A percentile compares a stretch with the other conserved stretches of the same genome.
Evolutionary conservation across 208 protist genomes (phyloP).

Genomic region (Leishmania gerbilli): DNA sequence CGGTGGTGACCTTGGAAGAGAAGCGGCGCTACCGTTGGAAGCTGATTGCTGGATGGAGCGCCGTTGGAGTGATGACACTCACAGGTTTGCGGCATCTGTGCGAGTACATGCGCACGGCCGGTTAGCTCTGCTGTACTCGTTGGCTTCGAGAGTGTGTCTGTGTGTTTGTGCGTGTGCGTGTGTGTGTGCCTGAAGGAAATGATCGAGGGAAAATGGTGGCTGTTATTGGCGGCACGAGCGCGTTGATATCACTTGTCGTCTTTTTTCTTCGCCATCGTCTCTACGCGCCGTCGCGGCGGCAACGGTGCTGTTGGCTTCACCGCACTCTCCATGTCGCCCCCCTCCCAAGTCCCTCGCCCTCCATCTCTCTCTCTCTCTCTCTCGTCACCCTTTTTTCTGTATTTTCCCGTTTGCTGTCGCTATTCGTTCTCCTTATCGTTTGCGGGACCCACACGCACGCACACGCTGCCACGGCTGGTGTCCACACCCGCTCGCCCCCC

Average conservation of each 20-base stretch:
- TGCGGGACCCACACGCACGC: no score
- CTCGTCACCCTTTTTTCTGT: background rate
- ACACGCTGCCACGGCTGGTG: background rate
- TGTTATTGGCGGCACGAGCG: background rate
- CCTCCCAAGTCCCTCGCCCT: background rate
- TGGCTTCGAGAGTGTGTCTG: background rate
- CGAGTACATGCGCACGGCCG: constrained; percentile 46
- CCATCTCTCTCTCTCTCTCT: background rate
- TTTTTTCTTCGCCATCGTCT: background rate
- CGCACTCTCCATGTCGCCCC: background rate
- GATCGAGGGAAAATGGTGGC: background rate
- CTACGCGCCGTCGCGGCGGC: background rate
- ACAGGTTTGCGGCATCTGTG: constrained; percentile 13
- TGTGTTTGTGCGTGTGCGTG: background rate
- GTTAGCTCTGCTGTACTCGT: constrained; percentile 7
- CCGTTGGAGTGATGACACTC: constrained; percentile 9
- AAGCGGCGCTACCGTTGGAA: constrained; percentile 27
- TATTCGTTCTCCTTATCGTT: background rate
- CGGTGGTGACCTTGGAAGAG: constrained; percentile 32
- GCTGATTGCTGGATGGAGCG: constrained; percentile 26
- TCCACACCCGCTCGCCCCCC: background rate
- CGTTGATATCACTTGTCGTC: background rate
- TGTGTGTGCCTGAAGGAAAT: background rate
- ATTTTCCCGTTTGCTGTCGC: background rate
- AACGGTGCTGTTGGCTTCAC: background rate